Base-by-base conservation (phyloP, 768 basidiomycete species). In the Calvatia gigantea region DNA sequence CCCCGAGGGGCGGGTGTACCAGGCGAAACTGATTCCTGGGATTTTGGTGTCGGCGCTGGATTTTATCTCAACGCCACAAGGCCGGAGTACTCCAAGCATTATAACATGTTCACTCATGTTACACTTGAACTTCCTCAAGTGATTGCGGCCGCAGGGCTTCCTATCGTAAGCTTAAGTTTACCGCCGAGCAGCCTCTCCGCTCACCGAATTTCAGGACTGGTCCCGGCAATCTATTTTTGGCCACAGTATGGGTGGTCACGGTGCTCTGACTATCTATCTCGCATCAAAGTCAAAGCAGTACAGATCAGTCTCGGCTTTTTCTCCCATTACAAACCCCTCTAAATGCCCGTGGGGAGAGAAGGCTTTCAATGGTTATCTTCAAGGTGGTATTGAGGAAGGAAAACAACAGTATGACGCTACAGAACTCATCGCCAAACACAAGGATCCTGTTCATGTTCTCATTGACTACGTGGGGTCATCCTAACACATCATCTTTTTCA, bases 221-320 rank as follows among this genome's bases (percentile, higher is more conserved):
- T 78, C 75, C 29, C 84, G 89, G 48, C 85, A 91, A 66, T 94
- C 93, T 19, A 87, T 98, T 64, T 89, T 93, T 65, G 97, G 97
- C 8, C 97, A 99, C 71, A 94, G 91, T 42, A 99, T 98, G 97
- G 93, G 91, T 55, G 97, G 97, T 1, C 94, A 97, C 66, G 97
- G 97, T 6, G 94, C 97, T 11, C 79, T 99, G 25, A 89, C 89
- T 14, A 72, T 98, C 35, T 98, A 98, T 71, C 85, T 98, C 42
- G 77, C 84, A 52, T 86, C 91, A 59, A 75, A 80, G 55, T 74
- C 73, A 6, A 84, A 83, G 67, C 79, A 80, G 60, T 98, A 89
- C 72, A 83, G 84, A 51, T 96, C 94, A 17, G 90, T 82, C 6
- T 95, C 93, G 5, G 96, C 93, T 0, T 98, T 98, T 67, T 75